Evolutionary conservation across 164 flowering plant genomes (phyloP).

Genomic region (Chimonanthus praecox): DNA sequence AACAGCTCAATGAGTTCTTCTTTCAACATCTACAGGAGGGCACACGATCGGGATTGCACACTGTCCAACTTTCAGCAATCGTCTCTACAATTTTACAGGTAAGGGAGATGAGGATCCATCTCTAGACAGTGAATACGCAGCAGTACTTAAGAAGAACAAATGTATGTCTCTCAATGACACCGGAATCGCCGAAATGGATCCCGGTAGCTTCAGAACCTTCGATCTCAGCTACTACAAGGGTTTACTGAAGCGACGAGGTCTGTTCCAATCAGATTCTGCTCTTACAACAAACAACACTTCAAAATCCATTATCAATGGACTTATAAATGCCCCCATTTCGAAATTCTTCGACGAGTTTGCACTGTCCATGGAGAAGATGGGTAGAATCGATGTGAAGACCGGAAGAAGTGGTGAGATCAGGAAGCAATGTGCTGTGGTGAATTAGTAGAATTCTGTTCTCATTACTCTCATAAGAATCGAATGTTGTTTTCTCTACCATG

Average conservation of each 20-base stretch:
- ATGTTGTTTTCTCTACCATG: not conserved
- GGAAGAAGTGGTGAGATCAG: slow-evolving; percentile 28
- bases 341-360: slow-evolving; percentile 44
- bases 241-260: slow-evolving; percentile 49
- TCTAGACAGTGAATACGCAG: slow-evolving; percentile 8
- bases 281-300: slow-evolving; percentile 36
- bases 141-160: not conserved
- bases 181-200: slow-evolving; percentile 51
- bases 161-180: slow-evolving; percentile 29
- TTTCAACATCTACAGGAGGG: slow-evolving; percentile 15
- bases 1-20: not conserved
- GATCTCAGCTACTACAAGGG: slow-evolving; percentile 42
- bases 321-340: slow-evolving; percentile 10
- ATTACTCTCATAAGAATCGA: not conserved
- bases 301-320: slow-evolving; percentile 21
- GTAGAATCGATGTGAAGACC: slow-evolving; percentile 25
- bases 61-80: slow-evolving; percentile 18
- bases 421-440: slow-evolving; percentile 26
- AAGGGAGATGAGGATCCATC: slow-evolving; percentile 28
- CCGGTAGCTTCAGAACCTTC: slow-evolving; percentile 45
- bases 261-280: slow-evolving; percentile 57
- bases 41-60: slow-evolving; percentile 31
- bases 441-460: slow-evolving; percentile 23
- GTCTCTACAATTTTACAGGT: slow-evolving; percentile 61
- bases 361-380: slow-evolving; percentile 36